phyloP scores from a whole-genome alignment of 163 green algal genomes.

The Scenedesmus sp. region DNA sequence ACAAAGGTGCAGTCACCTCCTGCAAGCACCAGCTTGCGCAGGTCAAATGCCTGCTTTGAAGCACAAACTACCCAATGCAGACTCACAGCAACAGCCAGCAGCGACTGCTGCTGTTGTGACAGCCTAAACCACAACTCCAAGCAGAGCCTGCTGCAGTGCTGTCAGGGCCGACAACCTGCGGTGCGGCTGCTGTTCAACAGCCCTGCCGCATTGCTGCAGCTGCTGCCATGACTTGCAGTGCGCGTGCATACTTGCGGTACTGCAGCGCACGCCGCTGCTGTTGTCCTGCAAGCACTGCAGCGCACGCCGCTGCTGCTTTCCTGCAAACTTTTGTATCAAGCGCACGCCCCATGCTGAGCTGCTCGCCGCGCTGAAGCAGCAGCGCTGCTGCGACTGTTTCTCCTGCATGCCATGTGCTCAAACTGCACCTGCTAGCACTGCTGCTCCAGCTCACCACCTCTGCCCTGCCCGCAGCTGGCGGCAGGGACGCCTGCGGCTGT shows the following conservation, averaged over 20 bases:
- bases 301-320: no score
- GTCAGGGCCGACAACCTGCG: background rate
- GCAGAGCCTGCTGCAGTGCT: background rate
- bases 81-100: background rate
- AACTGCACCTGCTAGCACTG: background rate
- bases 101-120: background rate
- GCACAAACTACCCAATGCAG: background rate
- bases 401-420: background rate
- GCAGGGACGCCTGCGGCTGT: background rate
- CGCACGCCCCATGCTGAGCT: no score
- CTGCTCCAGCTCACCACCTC: background rate
- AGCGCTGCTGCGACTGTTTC: background rate
- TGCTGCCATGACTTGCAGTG: background rate
- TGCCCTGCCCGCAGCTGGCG: background rate
- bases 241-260: no score
- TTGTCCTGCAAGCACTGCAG: background rate
- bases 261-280: background rate
- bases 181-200: background rate
- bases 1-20: background rate
- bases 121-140: background rate
- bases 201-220: background rate
- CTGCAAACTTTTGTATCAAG: no score
- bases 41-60: background rate
- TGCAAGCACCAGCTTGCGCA: background rate
- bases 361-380: background rate